These are phyloP conservation scores for Priceomyces castillae DNA, from an alignment of 805 yeast genomes.

Conservation along the genomic window DNA sequence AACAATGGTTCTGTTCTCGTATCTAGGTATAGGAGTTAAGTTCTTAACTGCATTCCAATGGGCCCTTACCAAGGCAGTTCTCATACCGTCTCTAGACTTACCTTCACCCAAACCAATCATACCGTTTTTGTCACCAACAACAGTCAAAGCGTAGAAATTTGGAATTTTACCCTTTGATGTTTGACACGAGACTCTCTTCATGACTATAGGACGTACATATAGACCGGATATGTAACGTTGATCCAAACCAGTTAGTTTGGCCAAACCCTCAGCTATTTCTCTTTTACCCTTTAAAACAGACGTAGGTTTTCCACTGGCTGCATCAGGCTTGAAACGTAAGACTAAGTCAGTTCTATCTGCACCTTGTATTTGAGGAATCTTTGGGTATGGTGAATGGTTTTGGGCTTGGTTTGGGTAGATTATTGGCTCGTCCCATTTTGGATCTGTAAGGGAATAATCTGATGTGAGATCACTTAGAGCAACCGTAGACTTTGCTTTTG, in stretches of 20 bases:
- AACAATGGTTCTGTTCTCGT: constrained; percentile 86
- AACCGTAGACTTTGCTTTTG: constrained; percentile 43
- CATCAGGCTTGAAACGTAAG: constrained; percentile 31
- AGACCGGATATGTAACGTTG: constrained; percentile 59
- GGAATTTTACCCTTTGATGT: constrained; percentile 90
- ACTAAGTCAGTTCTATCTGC: constrained; percentile 47
- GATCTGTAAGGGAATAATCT: constrained; percentile 69
- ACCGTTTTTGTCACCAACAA: constrained; percentile 91
- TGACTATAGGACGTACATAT: constrained; percentile 61
- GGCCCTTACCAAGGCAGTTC: constrained; percentile 76
- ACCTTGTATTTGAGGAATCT: constrained; percentile 52
- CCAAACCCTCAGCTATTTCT: constrained; percentile 51
- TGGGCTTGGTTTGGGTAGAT: constrained; percentile 49
- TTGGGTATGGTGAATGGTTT: constrained; percentile 54
- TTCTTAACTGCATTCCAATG: constrained; percentile 93
- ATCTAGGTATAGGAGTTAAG: constrained; percentile 75
- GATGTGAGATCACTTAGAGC: constrained; percentile 64
- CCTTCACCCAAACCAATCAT: constrained; percentile 96
- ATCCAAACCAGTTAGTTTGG: constrained; percentile 65
- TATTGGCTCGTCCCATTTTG: constrained; percentile 69
- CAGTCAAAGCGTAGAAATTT: constrained; percentile 76
- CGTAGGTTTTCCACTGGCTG: constrained; percentile 7
- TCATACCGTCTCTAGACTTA: constrained; percentile 73
- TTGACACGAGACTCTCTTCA: constrained; percentile 85
- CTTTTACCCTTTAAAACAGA: constrained; percentile 16